Conservation (phyloP, 495 filamentous ascomycete genomes). For the Jackrogersella minutella region DNA sequence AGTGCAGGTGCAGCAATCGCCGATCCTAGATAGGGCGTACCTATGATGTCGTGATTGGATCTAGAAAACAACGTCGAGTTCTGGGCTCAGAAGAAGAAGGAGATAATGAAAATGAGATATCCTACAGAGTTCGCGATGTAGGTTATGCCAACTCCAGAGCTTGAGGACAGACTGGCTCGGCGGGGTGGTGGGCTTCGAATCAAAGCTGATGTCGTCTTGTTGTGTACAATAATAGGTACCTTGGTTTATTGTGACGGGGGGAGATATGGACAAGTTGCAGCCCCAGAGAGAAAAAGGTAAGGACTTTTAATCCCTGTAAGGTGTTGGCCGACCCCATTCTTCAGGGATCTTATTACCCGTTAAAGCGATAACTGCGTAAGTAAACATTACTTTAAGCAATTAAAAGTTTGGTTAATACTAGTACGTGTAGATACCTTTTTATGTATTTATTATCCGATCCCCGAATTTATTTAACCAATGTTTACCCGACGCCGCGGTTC, state of each 20-base stretch:
- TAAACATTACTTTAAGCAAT: not conserved
- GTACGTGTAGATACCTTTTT: not conserved
- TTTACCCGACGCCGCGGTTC: too few species aligned
- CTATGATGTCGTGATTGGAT: not conserved
- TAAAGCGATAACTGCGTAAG: not conserved
- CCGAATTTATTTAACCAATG: too few species aligned
- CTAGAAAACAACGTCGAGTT: not conserved
- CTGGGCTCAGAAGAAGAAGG: not conserved
- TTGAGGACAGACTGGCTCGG: conserved; percentile 30
- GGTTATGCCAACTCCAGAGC: conserved; percentile 3
- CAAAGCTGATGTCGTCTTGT: conserved; percentile 25
- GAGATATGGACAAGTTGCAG: conserved; percentile 33
- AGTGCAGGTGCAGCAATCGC: conserved; percentile 12
- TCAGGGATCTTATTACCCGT: not conserved
- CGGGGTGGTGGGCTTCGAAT: conserved; percentile 12
- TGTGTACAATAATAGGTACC: conserved; percentile 13
- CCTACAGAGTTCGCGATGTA: not conserved
- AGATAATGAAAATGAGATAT: not conserved
- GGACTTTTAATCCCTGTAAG: conserved; percentile 1
- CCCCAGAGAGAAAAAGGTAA: conserved; percentile 13
- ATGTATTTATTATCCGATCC: too few species aligned
- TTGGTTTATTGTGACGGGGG: not conserved
- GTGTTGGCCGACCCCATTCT: not conserved
- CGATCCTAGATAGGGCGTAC: conserved; percentile 5
- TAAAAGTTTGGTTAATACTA: not conserved